Evolutionary conservation across 108 stramenopile species (phyloP), one percentile per base, ranked within the genome.

Genomic region (Skeletonema tropicum): DNA sequence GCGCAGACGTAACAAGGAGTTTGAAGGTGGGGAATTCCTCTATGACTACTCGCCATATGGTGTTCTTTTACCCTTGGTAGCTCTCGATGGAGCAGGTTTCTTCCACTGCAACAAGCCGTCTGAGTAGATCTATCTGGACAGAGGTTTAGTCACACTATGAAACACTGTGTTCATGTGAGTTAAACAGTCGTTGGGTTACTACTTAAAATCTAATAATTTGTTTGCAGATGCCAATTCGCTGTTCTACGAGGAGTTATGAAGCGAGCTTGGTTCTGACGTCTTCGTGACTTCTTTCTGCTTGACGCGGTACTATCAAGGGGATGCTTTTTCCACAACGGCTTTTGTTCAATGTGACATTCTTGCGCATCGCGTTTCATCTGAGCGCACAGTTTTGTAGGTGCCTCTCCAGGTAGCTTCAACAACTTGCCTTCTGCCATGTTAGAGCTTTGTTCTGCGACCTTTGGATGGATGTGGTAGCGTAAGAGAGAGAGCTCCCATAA

Each of bases 401-500:
- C 79, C 80, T 95, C 94, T 26, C 77, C 85, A 5, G 94, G 94
- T 36, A 95, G 66, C 48, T 88, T 86, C 31, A 91, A 70, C 62
- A 91, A 64, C 57, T 81, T 86, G 14, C 73, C 36, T 46, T 74
- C 70, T 29, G 88, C 85, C 49, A 90, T 89, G 15, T 67, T 83
- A 17, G 67, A 30, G 12, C 88, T 85, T 26, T 95, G 94, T n/a
- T 74, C 45, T 13, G 72, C 74, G 21, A 92, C 79, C 35, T 26
- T 52, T 14, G 89, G 90, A 57, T 94, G 77, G 46, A 84, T 36
- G 70, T 92, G 89, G 64, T 92, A 96, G 66, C 77, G 78, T 36
- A 93, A 59, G 36, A 78, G 69, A 6, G 90, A 77, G 25, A 96
- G 57, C 59, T 92, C 93, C 95, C 95, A 96, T 14, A 86, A 83